Conservation (phyloP, 306 rosid species). For the Abrus precatorius region DNA sequence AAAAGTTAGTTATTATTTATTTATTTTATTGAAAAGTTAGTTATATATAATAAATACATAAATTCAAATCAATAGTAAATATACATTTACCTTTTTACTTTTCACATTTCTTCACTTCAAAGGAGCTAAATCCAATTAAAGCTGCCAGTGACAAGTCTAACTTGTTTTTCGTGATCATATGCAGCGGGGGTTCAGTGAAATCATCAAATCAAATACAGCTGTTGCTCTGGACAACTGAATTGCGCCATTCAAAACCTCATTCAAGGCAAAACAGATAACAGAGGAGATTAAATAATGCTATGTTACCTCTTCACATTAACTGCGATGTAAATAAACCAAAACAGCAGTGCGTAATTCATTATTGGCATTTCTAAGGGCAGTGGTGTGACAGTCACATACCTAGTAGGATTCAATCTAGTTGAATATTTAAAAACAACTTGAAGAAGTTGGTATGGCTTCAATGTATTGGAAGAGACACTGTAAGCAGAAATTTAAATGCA, state of each 20-base stretch:
- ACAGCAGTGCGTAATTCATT: background rate
- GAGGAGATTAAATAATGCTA: constrained; percentile 6
- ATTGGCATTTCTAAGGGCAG: constrained; percentile 73
- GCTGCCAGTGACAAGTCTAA: background rate
- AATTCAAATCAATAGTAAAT: too few species aligned
- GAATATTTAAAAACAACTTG: background rate
- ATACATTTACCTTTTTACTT: too few species aligned
- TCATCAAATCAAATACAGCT: constrained; percentile 59
- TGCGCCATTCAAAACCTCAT: constrained; percentile 20
- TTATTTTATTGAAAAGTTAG: too few species aligned
- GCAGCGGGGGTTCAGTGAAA: constrained; percentile 69
- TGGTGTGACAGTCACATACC: constrained; percentile 61
- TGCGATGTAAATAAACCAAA: background rate
- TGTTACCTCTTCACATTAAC: background rate
- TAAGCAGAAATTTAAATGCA: background rate
- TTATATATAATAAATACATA: too few species aligned
- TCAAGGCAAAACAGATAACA: background rate
- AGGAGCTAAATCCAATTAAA: background rate
- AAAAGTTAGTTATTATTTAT: too few species aligned
- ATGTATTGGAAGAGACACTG: background rate
- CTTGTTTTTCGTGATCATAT: constrained; percentile 71
- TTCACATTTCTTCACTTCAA: too few species aligned
- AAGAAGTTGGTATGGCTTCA: constrained; percentile 1
- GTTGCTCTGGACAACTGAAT: constrained; percentile 59
- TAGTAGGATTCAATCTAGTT: constrained; percentile 8